Base-by-base conservation (phyloP, 305 asterid species). In the Plantago rigida region DNA sequence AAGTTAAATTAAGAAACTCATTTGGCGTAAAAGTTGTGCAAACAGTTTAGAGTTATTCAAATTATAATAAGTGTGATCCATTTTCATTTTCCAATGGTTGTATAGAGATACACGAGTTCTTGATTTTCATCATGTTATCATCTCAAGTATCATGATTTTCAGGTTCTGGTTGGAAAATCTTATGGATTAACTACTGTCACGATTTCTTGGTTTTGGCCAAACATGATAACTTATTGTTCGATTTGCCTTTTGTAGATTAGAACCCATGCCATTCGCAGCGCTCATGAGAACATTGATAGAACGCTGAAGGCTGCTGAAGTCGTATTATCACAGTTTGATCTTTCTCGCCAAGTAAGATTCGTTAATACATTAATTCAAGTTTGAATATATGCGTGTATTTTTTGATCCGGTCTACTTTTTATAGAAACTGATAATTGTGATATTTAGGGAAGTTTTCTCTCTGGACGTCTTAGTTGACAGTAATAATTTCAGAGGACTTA, bases 271-370 rank as follows among this genome's bases (percentile, higher is more conserved):
- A 82, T 89, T 59, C 78, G 97, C 75, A 82, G 84, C 75, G 97
- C 99, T 55, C 99, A 93, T 71, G 96, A 89, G 77, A 93, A 89
- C 74, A 93, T 93, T 34, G 96, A 93, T 77, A 85, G 65, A 78
- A 87, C 97, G 60, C 64, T 93, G 77, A 93, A 89, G 86, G 87
- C 99, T 22, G 96, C 96, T 19, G 97, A 89, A 68, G 87, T 87
- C 77, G 87, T 93, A 77, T 74, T 93, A 74, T 69, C 89, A 41
- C 94, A 89, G 68, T 89, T 89, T 73, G 99, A 89, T 77, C 78
- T 82, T 69, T 83, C 96, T 63, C 95, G 89, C 71, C 95, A 87
- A 87, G 99, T 93, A 70, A 69, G 69, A 51, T 62, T 12, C 17
- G 60, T 60, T 11, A 15, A 48, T 59, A 36, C 44, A 4, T 8